Evolutionary conservation across 2,329 filamentous ascomycete species (phyloP), one percentile per base, ranked within the genome.

Genomic region (Blumeria graminis): DNA sequence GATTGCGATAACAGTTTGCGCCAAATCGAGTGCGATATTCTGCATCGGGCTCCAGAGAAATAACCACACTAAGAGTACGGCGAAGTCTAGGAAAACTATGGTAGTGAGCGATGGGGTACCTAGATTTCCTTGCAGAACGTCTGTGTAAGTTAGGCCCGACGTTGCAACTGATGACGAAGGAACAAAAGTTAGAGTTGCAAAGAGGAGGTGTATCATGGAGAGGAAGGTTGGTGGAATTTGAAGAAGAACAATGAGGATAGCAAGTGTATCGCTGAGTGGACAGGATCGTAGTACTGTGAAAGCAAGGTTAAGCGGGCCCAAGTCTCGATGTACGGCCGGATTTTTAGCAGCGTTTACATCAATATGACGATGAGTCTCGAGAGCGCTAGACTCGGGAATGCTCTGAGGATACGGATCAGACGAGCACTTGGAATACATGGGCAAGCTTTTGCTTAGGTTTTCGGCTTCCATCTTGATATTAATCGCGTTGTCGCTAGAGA

Each of bases 201-300:
- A 96, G 62, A 94, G 77, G 66, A 88, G 82, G 69, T 95, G 93
- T 65, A 94, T 86, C 68, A 87, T 75, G 61, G 88, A 90, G 64
- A 95, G 76, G 58, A 90, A 81, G 64, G 90, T 82, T 22, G 89
- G 86, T 34, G 90, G 89, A 9, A 95, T 80, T 67, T 94, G 89
- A 70, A 95, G 84, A 62, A 96, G 78, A 64, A 95, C 85, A 70
- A 95, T 94, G 68, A 96, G 80, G 65, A 96, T 94, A 67, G 90
- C 88, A 70, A 95, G 86, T 59, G 90, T 94, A 71, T 96, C 90
- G 71, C 87, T 85, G 66, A 94, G 80, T 56, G 90, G 90, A 65
- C 89, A 90, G 55, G 88, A 87, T 65, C 81, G 81, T 67, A 96
- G 78, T 64, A 96, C 90, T 56, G 88, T 94, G 62, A 86, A 78